Evolutionary conservation across 2,329 filamentous ascomycete species (phyloP), one percentile per base, ranked within the genome.

Genomic region (Diaporthe citrichinensis): DNA sequence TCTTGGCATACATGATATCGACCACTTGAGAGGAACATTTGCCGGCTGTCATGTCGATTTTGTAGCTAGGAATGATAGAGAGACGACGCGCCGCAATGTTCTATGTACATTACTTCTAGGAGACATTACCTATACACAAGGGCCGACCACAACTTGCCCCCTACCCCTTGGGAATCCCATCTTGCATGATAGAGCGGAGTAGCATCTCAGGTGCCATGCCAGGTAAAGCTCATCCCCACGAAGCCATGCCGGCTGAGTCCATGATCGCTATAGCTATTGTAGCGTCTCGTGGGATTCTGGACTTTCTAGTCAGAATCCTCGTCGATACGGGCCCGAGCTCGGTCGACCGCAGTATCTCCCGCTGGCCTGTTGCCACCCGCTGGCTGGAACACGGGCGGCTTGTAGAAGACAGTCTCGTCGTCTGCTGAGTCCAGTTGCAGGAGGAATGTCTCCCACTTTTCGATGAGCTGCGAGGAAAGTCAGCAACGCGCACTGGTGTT

Each of bases 401-500:
- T 88, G 83, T 93, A 93, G 80, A 93, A 93, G 15, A 89, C 90
- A 5, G 89, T 88, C 77, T 92, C 95, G 78, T 98, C 95, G 76
- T 98, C 96, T 80, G 98, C 96, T 12, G 95, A 94, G 82, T 99
- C 97, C 58, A 99, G 88, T 83, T 98, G 97, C 90, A 98, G 93
- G 71, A 99, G 89, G 87, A 98, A 99, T 0, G 97, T 98, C 86
- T 99, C 97, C 97, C 97, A 99, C 77, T 98, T 93, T 85, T 99
- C 97, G 81, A 92, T 92, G 78, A 91, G 84, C 89, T 92, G 77
- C 25, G 10, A 55, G 71, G 74, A 61, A 80, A 31, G 77, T 78
- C 10, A 79, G 79, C 74, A 78, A 84, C 77, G 82, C 58, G 62
- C 58, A 59, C 44, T 53, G 20, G 57, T 23, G 14, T 55, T 67